These are phyloP conservation scores for Aspergillus carbonarius DNA, from an alignment of 2,329 filamentous ascomycete species.

Conservation along the genomic window DNA sequence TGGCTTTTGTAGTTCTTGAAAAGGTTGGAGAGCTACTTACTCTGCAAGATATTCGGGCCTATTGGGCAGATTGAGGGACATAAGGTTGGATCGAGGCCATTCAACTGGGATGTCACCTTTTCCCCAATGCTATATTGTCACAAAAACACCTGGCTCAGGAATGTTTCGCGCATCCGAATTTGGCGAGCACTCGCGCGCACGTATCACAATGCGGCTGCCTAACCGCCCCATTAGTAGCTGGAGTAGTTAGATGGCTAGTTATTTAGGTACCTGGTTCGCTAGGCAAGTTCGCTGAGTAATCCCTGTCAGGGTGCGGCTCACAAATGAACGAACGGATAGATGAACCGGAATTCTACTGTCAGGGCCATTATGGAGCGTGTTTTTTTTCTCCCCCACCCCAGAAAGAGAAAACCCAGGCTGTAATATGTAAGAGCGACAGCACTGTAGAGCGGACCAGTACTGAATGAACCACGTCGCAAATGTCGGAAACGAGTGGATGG, in stretches of 20 bases:
- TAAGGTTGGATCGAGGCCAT: not conserved
- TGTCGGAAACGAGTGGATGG: not conserved
- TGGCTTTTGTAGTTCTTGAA: not conserved
- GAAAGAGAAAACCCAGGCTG: too few species aligned
- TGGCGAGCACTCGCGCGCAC: not conserved
- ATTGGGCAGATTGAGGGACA: not conserved
- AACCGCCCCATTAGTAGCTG: not conserved
- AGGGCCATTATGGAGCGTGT: not conserved
- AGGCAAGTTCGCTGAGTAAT: not conserved
- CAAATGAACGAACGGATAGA: not conserved
- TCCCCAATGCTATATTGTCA: not conserved
- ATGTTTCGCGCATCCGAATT: not conserved
- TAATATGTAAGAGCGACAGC: too few species aligned
- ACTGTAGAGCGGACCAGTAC: not conserved
- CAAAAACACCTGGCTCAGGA: not conserved
- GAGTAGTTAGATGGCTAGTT: too few species aligned
- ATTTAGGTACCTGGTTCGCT: not conserved
- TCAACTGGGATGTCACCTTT: not conserved
- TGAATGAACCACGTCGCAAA: not conserved
- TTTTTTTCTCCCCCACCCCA: too few species aligned
- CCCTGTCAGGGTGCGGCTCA: not conserved
- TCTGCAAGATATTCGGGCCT: not conserved
- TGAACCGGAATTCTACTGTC: not conserved
- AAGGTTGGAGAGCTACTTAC: not conserved
- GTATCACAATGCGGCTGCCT: constrained; percentile 3